Evolutionary conservation across 305 asterid genomes (phyloP).

Genomic region (Andrographis paniculata): DNA sequence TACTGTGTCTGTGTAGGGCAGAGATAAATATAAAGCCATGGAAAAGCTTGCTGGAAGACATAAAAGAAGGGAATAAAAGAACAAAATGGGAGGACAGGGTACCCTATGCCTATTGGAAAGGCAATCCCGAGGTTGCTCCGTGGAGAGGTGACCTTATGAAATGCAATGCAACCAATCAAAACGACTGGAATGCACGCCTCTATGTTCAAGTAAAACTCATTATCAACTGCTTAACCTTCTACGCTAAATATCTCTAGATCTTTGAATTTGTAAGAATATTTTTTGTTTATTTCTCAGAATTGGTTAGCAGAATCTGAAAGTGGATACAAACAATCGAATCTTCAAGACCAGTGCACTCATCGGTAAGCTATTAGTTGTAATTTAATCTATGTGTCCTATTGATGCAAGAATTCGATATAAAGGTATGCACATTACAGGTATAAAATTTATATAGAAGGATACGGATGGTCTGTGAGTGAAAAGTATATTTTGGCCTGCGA

Average conservation of each 20-base stretch:
- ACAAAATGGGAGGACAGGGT: slow-evolving; percentile 71
- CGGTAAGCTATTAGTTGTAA: too few species aligned
- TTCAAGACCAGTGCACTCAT: slow-evolving; percentile 78
- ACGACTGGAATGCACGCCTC: slow-evolving; percentile 70
- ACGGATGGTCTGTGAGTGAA: slow-evolving; percentile 90
- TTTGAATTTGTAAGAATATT: too few species aligned
- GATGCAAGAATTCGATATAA: neutral
- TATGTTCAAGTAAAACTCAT: slow-evolving; percentile 67
- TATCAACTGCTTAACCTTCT: too few species aligned
- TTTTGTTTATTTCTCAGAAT: slow-evolving; percentile 33
- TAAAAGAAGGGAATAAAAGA: slow-evolving; percentile 65
- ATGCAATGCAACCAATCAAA: slow-evolving; percentile 55
- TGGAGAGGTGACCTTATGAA: slow-evolving; percentile 71
- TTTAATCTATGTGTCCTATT: too few species aligned
- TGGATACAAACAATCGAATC: slow-evolving; percentile 63
- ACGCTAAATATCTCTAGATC: too few species aligned
- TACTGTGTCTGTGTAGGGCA: slow-evolving; percentile 43
- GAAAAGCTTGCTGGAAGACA: slow-evolving; percentile 55
- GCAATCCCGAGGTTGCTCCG: slow-evolving; percentile 63
- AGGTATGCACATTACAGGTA: slow-evolving; percentile 35
- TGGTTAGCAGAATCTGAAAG: slow-evolving; percentile 50
- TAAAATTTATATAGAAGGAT: slow-evolving; percentile 85
- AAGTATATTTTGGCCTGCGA: slow-evolving; percentile 78
- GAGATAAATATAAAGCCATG: slow-evolving; percentile 87
- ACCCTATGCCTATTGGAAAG: slow-evolving; percentile 93